These are phyloP conservation scores for Musa beccarii DNA, from an alignment of 176 grass and related monocot genomes.

Conservation along the genomic window DNA sequence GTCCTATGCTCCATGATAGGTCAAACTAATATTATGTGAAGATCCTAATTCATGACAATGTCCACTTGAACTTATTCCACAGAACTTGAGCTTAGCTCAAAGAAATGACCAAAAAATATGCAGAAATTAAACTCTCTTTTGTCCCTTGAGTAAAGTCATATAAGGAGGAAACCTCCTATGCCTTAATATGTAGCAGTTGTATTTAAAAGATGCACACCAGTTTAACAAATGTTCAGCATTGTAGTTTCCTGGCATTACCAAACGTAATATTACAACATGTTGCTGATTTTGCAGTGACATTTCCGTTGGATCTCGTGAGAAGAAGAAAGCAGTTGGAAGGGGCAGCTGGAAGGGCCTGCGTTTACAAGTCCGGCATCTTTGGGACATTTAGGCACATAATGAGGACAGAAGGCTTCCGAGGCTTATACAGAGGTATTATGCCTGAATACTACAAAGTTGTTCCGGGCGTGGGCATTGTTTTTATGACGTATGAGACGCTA, in stretches of 20 bases:
- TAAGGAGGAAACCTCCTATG: no score
- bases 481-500: constrained; percentile 89
- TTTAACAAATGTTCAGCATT: not conserved
- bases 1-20: no score
- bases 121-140: no score
- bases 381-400: constrained; percentile 77
- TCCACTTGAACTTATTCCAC: no score
- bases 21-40: no score
- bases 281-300: constrained; percentile 52
- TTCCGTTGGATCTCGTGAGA: constrained; percentile 88
- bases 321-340: constrained; percentile 91
- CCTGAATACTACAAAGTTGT: constrained; percentile 96
- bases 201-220: no score
- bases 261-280: not conserved
- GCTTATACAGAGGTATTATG: constrained; percentile 94
- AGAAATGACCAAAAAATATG: no score
- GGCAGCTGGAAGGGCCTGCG: constrained; percentile 60
- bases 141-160: no score
- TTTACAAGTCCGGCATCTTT: constrained; percentile 66
- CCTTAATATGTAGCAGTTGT: no score
- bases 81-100: no score
- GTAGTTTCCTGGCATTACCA: not conserved
- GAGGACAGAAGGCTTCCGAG: constrained; percentile 59
- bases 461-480: constrained; percentile 77
- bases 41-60: no score